Conservation (phyloP, 352 stramenopile genomes). For the Pythium brassicae region DNA sequence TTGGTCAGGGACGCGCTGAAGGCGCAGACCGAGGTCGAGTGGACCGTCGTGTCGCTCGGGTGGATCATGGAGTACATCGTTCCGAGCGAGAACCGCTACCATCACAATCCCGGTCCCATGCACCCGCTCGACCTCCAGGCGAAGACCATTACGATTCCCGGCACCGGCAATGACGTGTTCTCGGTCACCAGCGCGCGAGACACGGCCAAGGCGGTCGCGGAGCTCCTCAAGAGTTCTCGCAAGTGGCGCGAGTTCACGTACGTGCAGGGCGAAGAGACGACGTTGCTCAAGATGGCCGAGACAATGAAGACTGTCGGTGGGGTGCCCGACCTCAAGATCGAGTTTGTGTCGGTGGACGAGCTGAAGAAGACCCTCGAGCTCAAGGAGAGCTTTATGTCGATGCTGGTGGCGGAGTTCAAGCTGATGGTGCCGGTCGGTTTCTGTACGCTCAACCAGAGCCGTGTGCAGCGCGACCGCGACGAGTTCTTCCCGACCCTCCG, state of each 20-base stretch:
- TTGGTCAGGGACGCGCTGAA: slow-evolving; percentile 17
- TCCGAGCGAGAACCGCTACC: slow-evolving; percentile 21
- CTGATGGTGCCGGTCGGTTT: slow-evolving; percentile 8
- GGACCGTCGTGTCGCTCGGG: slow-evolving; percentile 24
- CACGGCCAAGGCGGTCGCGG: slow-evolving; percentile 11
- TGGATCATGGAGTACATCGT: slow-evolving; percentile 33
- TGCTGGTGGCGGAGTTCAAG: slow-evolving; percentile 18
- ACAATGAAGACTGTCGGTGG: background rate
- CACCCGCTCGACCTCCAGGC: slow-evolving; percentile 17
- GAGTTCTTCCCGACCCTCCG: slow-evolving; percentile 23
- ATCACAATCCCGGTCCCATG: slow-evolving; percentile 7
- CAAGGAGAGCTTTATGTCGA: slow-evolving; percentile 8
- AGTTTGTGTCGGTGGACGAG: background rate
- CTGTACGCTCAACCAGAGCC: slow-evolving; percentile 21
- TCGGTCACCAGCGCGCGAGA: slow-evolving; percentile 24
- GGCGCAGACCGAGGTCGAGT: slow-evolving; percentile 29
- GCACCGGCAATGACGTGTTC: slow-evolving; percentile 24
- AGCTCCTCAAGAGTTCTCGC: slow-evolving; percentile 12
- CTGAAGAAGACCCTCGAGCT: background rate
- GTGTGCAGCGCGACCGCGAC: slow-evolving; percentile 22
- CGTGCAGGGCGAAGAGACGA: slow-evolving; percentile 28
- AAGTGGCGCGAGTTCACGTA: slow-evolving; percentile 30
- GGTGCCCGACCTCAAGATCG: background rate
- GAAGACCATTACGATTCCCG: slow-evolving; percentile 30
- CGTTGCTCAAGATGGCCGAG: slow-evolving; percentile 18